Evolutionary conservation across 306 rosid genomes (phyloP), one percentile per base, ranked within the genome.

Genomic region (Urtica urens): DNA sequence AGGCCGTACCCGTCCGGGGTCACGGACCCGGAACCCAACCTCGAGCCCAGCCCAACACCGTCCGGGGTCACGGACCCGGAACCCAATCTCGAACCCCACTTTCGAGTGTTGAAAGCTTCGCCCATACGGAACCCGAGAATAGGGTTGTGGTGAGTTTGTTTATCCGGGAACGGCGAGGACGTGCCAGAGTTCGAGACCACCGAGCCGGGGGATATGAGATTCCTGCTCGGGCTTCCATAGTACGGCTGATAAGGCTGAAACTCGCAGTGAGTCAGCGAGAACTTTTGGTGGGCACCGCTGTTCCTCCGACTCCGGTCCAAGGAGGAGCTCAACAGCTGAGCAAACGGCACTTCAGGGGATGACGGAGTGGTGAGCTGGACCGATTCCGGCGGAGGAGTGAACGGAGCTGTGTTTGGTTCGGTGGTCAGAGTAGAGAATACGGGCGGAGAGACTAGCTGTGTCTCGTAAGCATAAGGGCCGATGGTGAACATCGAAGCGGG

Each of bases 321-420:
- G 0, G 90, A 81, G 63, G 97, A 84, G 13, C 90, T 76, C 65
- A 88, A 52, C 72, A 88, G 80, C 57, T 85, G 93, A 67, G 99
- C 99, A 77, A 84, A 90, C 18, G 99, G 99, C 62, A 90, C 99
- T 68, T 90, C 99, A 46, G 99, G 95, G 33, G 99, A 90, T 38
- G 99, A 81, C 31, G 99, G 95, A 47, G 99, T 85, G 37, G 99
- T 90, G 78, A 74, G 53, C 51, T 81, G 92, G 67, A 84, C 81
- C 55, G 99, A 81, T 69, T 90, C 99, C 1, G 94, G 83, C 34
- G 97, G 97, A 22, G 99, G 97, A 57, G 97, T 90, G 63, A 63
- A 85, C 57, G 87, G 70, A 62, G 94, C 99, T 19, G 99, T 90
- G 23, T 93, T 81, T 18, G 99, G 99, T 64, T 90, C 95, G 13